Base-by-base conservation (phyloP, 805 yeast genomes). In the Maudiozyma barnettii region DNA sequence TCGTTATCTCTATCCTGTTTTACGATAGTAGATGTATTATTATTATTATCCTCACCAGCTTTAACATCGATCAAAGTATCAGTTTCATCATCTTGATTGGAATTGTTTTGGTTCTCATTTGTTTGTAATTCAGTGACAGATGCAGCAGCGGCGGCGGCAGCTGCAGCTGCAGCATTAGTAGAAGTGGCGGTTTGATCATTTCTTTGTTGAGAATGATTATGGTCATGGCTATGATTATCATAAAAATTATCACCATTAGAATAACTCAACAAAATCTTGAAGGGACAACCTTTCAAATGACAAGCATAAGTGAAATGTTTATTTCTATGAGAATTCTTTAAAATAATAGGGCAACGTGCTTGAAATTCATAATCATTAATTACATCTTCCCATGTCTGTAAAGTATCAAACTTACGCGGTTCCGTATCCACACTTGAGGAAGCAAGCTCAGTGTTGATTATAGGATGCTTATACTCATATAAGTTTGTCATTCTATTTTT, bases 301-400 rank as follows among this genome's bases (percentile, higher is more conserved):
- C 68, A 64, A 36, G 67, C 66, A 52, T 61, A 64, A 41, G 68
- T 64, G 51, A 61, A 64, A 52, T 64, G 67, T 44, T 59, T 64
- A 46, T 62, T 61, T 39, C 60, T 55, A 45, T 64, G 68, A 10
- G 67, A 63, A 48, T 64, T 64, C 49, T 64, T 64, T 53, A 64
- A 49, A 26, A 64, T 63, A 23, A 63, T 60, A 2, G 68, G 68
- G 39, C 66, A 62, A n/a, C 67, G 44, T 4, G 67, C 61, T 46
- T 64, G 65, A 44, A 58, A 63, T 48, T 64, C 68, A 41, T 64
- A 64, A 41, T 64, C 67, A 44, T 63, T 61, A 36, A 64, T 59
- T 31, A 60, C 67, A 43, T 60, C 55, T 44, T 64, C 61, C 66
- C 67, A 64, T 18, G 59, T 56, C 21, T 60, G 60, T 40, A 64